Conservation (phyloP, 108 stramenopile species). For the Nannochloropsis oceanica region DNA sequence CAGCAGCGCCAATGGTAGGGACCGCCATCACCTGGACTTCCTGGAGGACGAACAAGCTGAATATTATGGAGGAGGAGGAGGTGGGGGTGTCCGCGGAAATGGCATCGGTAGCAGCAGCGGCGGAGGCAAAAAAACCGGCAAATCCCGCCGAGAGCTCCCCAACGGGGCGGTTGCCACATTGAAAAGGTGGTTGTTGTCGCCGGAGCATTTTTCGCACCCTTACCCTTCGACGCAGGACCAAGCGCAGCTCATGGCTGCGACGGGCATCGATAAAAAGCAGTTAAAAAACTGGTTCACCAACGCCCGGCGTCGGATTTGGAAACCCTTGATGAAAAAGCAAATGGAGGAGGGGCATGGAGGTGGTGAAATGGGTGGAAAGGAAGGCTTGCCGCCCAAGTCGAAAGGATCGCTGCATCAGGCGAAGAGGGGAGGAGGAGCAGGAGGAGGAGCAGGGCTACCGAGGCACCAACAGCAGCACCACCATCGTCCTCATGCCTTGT, state of each 20-base stretch:
- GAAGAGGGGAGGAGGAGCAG: not conserved
- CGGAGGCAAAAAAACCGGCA: constrained; percentile 8
- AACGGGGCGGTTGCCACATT: constrained; percentile 66
- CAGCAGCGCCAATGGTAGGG: not conserved
- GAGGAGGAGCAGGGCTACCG: constrained; percentile 34
- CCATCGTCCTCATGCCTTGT: too few relatives aligned
- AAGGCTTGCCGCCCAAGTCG: not conserved
- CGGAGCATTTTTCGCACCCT: constrained; percentile 77
- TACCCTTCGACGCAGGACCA: constrained; percentile 82
- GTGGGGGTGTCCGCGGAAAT: not conserved
- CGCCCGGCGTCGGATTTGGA: constrained; percentile 81
- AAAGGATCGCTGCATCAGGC: too few relatives aligned
- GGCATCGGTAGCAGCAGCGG: too few relatives aligned
- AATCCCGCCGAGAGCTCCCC: constrained; percentile 73
- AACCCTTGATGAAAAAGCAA: constrained; percentile 79
- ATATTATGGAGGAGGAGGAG: not conserved
- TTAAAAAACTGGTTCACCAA: constrained; percentile 93
- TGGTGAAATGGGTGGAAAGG: not conserved
- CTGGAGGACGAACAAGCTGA: not conserved
- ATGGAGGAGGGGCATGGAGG: constrained; percentile 62
- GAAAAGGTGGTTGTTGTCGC: constrained; percentile 71
- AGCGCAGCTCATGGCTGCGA: constrained; percentile 72
- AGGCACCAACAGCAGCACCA: constrained; percentile 25
- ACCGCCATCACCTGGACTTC: not conserved
- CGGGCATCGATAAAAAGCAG: constrained; percentile 84